These are phyloP conservation scores for Plectosphaerella plurivora DNA, from an alignment of 2,329 filamentous ascomycete species.

Conservation along the genomic window DNA sequence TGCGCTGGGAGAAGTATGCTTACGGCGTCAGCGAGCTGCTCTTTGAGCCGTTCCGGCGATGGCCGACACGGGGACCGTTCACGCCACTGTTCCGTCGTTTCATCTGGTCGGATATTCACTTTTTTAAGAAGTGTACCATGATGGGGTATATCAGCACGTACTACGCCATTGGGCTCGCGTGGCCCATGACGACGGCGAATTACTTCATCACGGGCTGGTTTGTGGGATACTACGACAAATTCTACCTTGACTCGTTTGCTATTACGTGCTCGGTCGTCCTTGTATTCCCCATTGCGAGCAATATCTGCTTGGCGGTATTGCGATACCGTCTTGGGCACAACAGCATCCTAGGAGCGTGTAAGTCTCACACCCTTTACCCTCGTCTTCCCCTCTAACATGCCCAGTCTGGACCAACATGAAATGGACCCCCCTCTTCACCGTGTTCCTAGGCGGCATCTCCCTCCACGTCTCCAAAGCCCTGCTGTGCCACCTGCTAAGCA, in stretches of 20 bases:
- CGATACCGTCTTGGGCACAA: constrained; percentile 56
- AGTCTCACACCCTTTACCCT: constrained; percentile 19
- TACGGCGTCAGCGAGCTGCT: constrained; percentile 68
- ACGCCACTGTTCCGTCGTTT: constrained; percentile 60
- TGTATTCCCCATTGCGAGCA: constrained; percentile 59
- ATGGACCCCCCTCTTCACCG: constrained; percentile 53
- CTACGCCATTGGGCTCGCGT: constrained; percentile 64
- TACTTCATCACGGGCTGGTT: constrained; percentile 70
- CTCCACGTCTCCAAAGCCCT: constrained; percentile 34
- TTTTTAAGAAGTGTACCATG: constrained; percentile 67
- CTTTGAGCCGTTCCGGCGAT: constrained; percentile 61
- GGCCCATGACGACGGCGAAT: constrained; percentile 61
- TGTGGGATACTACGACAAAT: constrained; percentile 61
- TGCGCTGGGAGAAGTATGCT: constrained; percentile 69
- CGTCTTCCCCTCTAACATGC: not conserved
- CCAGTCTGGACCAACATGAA: constrained; percentile 51
- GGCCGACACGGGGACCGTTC: constrained; percentile 58
- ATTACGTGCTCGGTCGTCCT: constrained; percentile 59
- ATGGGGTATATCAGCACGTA: constrained; percentile 68
- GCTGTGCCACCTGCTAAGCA: constrained; percentile 33
- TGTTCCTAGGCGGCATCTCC: constrained; percentile 37
- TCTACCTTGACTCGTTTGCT: constrained; percentile 63
- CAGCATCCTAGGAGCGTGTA: constrained; percentile 32
- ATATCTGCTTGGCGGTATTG: constrained; percentile 55
- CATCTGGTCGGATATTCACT: constrained; percentile 53